A percentile compares a stretch with the other conserved stretches of the same genome.
phyloP scores from a whole-genome alignment of 1,284 basidiomycete species.

The Somion occarium region DNA sequence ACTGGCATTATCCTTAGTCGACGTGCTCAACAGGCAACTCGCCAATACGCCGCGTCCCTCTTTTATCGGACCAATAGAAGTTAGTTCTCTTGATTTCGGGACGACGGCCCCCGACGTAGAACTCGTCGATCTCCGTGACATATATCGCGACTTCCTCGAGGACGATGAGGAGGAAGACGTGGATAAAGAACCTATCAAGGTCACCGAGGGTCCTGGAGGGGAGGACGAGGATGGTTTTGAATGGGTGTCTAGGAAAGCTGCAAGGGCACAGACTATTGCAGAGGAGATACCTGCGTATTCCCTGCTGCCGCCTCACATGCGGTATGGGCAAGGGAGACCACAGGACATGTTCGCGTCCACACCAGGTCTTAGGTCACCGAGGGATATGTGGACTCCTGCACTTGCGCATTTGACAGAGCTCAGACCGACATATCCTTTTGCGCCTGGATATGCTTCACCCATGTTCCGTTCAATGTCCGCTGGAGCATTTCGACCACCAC shows the following conservation, averaged over 20 bases:
- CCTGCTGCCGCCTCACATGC: slow-evolving; percentile 64
- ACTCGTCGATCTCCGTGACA: slow-evolving; percentile 88
- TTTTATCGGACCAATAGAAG: slow-evolving; percentile 88
- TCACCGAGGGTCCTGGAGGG: slow-evolving; percentile 37
- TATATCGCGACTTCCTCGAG: slow-evolving; percentile 90
- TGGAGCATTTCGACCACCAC: slow-evolving; percentile 6
- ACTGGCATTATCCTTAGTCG: slow-evolving; percentile 69
- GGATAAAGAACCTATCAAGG: slow-evolving; percentile 45
- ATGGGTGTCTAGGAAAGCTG: slow-evolving; percentile 69
- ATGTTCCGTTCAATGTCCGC: slow-evolving; percentile 19
- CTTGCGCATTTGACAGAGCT: slow-evolving; percentile 28
- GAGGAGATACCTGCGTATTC: slow-evolving; percentile 62
- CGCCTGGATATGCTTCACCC: slow-evolving; percentile 27
- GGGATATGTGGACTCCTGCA: slow-evolving; percentile 48
- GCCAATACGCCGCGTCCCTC: slow-evolving; percentile 70
- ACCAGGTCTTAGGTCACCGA: slow-evolving; percentile 40
- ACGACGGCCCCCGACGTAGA: slow-evolving; percentile 80
- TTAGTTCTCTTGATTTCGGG: slow-evolving; percentile 87
- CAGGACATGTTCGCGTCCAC: slow-evolving; percentile 54
- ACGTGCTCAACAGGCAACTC: slow-evolving; percentile 80
- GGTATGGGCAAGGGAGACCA: slow-evolving; percentile 53
- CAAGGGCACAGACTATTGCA: slow-evolving; percentile 37
- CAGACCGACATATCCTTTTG: slow-evolving; percentile 24
- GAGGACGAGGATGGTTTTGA: slow-evolving; percentile 66
- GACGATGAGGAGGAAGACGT: slow-evolving; percentile 67